These are phyloP conservation scores for Erodium moschatum DNA, from an alignment of 441 rosid species.

Conservation along the genomic window DNA sequence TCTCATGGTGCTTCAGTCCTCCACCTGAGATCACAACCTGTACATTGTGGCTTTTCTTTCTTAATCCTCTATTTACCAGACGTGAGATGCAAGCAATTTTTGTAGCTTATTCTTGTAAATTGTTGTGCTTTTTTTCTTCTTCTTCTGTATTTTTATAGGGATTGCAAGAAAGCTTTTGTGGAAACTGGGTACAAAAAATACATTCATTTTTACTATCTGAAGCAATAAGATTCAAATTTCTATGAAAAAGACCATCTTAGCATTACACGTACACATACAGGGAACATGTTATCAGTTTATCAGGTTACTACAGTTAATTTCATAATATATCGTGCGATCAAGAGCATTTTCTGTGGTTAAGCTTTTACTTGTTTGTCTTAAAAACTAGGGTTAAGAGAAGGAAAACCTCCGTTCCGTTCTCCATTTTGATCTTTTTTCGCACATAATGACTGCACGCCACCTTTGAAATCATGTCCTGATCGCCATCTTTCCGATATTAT, in stretches of 20 bases:
- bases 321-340: no score
- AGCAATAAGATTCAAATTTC: constrained; percentile 1
- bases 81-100: constrained; percentile 20
- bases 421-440: no score
- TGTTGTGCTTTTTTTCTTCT: constrained; percentile 8
- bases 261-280: no score
- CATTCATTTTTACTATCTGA: constrained; percentile 1
- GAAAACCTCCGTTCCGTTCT: no score
- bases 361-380: no score
- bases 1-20: constrained; percentile 58
- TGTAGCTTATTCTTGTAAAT: constrained; percentile 32
- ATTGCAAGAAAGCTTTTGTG: constrained; percentile 7
- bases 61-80: background rate
- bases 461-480: no score
- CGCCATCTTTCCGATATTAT: no score
- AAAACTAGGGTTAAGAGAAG: no score
- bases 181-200: background rate
- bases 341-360: no score
- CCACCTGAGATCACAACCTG: constrained; percentile 31
- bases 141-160: constrained; percentile 19
- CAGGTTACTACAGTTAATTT: no score
- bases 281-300: no score
- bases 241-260: background rate
- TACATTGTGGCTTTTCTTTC: constrained; percentile 5
- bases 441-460: no score